A percentile compares a stretch with the other conserved stretches of the same genome.
phyloP scores from a whole-genome alignment of 2,329 filamentous ascomycete genomes.

The Colletotrichum caudatum region DNA sequence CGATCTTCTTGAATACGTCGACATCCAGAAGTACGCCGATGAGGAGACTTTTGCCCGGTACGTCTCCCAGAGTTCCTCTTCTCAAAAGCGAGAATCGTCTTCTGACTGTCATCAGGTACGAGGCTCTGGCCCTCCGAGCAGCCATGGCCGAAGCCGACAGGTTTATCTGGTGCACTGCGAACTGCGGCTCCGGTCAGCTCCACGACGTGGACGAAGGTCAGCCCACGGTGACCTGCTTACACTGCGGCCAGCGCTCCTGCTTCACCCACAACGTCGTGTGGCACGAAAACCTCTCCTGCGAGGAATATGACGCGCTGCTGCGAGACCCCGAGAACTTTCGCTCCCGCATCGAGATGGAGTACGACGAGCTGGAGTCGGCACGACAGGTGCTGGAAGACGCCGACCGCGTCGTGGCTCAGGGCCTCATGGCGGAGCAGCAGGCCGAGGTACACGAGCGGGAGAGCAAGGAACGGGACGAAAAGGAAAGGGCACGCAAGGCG shows the following conservation, averaged over 20 bases:
- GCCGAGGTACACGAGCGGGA: slow-evolving; percentile 45
- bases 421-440: slow-evolving; percentile 49
- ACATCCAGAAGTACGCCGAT: slow-evolving; percentile 60
- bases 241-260: slow-evolving; percentile 57
- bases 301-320: slow-evolving; percentile 56
- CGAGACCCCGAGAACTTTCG: slow-evolving; percentile 55
- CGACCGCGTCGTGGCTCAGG: slow-evolving; percentile 52
- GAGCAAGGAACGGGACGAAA: slow-evolving; percentile 44
- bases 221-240: slow-evolving; percentile 57
- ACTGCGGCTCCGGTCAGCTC: slow-evolving; percentile 65
- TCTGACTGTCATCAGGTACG: slow-evolving; percentile 49
- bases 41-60: slow-evolving; percentile 58
- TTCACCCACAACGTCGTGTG: slow-evolving; percentile 56
- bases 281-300: slow-evolving; percentile 57
- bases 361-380: slow-evolving; percentile 57
- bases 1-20: slow-evolving; percentile 55
- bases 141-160: slow-evolving; percentile 57
- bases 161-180: slow-evolving; percentile 66
- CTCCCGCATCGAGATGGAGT: slow-evolving; percentile 54
- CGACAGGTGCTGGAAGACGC: slow-evolving; percentile 62
- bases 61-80: not conserved
- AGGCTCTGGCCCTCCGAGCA: slow-evolving; percentile 57
- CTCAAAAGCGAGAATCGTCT: not conserved
- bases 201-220: slow-evolving; percentile 56
- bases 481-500: slow-evolving; percentile 47